Evolutionary conservation across 179 eudicot species (phyloP).

Genomic region (Kewa caespitosa): DNA sequence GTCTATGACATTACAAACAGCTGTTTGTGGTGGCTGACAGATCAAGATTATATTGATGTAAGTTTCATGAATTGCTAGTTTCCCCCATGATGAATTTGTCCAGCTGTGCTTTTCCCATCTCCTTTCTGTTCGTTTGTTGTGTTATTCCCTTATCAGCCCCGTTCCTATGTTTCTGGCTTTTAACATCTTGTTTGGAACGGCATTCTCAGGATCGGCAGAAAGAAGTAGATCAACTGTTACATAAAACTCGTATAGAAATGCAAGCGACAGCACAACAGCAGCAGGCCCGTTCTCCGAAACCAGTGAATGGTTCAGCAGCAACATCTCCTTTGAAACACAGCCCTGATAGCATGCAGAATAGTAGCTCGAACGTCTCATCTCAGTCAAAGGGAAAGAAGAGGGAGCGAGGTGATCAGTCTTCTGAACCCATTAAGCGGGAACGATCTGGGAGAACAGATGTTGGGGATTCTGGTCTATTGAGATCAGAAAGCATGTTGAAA

Average conservation of each 20-base stretch:
- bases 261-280: constrained; percentile 34
- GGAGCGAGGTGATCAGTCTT: constrained; percentile 34
- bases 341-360: constrained; percentile 43
- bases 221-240: constrained; percentile 37
- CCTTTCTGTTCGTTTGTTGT: background rate
- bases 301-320: constrained; percentile 36
- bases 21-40: constrained; percentile 47
- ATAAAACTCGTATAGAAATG: constrained; percentile 36
- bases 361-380: constrained; percentile 30
- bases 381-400: constrained; percentile 39
- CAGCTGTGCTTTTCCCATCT: background rate
- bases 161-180: background rate
- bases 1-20: constrained; percentile 42
- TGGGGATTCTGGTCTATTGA: constrained; percentile 30
- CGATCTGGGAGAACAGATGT: constrained; percentile 27
- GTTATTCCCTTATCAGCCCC: background rate
- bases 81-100: background rate
- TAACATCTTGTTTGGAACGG: constrained; percentile 1
- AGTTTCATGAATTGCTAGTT: constrained; percentile 12
- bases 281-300: constrained; percentile 37
- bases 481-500: constrained; percentile 30
- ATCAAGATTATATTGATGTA: constrained; percentile 42
- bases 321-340: constrained; percentile 41
- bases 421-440: constrained; percentile 35
- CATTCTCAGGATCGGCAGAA: constrained; percentile 36